Evolutionary conservation across 139 green algal genomes (phyloP).

Genomic region (Tetraselmis chui): DNA sequence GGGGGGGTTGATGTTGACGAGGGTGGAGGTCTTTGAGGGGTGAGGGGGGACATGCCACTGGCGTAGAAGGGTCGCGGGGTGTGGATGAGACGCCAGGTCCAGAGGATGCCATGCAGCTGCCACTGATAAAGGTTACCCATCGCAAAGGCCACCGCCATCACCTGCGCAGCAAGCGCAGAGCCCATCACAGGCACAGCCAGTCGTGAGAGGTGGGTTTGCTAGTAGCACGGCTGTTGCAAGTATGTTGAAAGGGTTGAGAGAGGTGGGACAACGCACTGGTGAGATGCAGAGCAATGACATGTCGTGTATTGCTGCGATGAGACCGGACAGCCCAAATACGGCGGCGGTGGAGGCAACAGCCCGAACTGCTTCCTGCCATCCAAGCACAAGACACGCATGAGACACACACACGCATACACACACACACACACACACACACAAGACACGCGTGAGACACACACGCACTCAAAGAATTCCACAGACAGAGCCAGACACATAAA

Average conservation of each 20-base stretch:
- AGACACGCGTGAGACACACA: not conserved
- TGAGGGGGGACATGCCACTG: not conserved
- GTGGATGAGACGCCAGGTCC: not conserved
- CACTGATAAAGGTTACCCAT: not conserved
- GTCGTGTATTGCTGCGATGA: not conserved
- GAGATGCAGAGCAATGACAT: not conserved
- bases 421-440: not conserved
- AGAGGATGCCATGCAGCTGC: not conserved
- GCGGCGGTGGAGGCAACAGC: not conserved
- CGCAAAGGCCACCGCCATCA: not conserved
- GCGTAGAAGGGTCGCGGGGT: not conserved
- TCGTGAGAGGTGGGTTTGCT: not conserved
- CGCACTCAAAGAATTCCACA: not conserved
- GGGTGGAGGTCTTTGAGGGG: no score
- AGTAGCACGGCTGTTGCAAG: not conserved
- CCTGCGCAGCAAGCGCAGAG: not conserved
- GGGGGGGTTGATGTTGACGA: no score
- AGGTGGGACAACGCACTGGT: not conserved
- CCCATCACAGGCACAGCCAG: not conserved
- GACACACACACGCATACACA: not conserved
- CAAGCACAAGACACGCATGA: not conserved
- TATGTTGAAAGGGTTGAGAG: not conserved
- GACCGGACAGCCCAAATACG: not conserved
- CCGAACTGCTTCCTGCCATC: not conserved
- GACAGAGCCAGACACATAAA: no score